phyloP scores from a whole-genome alignment of 164 flowering plant genomes.

The Nymphaea colorata region DNA sequence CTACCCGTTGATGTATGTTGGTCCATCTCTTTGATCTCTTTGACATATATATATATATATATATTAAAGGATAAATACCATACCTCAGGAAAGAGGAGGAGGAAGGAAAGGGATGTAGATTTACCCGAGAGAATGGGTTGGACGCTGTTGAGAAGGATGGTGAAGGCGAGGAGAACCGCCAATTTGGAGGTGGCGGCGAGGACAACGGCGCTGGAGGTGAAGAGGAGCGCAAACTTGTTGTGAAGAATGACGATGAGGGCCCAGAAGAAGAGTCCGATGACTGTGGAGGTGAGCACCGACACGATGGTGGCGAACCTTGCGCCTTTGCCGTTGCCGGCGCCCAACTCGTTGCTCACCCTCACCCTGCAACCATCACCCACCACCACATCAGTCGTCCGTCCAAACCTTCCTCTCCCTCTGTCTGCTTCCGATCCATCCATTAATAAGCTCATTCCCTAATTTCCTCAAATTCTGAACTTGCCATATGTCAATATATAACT shows the following conservation, averaged over 20 bases:
- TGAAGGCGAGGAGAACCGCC: constrained; percentile 31
- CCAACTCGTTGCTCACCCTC: constrained; percentile 59
- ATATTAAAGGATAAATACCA: neutral
- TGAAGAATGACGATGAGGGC: constrained; percentile 20
- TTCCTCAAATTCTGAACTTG: too few species aligned
- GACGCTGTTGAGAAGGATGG: constrained; percentile 49
- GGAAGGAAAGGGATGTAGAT: neutral
- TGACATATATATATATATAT: too few species aligned
- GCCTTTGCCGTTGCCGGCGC: constrained; percentile 50
- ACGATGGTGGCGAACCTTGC: constrained; percentile 48
- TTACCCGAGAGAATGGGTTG: constrained; percentile 63
- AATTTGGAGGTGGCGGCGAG: constrained; percentile 23
- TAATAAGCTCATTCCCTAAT: too few species aligned
- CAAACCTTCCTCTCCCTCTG: too few species aligned
- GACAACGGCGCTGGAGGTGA: constrained; percentile 29
- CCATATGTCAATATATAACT: too few species aligned
- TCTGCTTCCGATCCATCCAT: too few species aligned
- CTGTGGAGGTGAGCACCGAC: constrained; percentile 23
- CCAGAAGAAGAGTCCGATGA: constrained; percentile 35
- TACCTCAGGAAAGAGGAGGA: too few species aligned
- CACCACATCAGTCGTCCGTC: too few species aligned
- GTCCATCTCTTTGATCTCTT: neutral
- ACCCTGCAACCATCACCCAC: constrained; percentile 37
- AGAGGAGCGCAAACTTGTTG: constrained; percentile 28
- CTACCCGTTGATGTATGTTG: too few species aligned